Evolutionary conservation across 345 rosid genomes (phyloP).

Genomic region (Eucalyptus marginata): DNA sequence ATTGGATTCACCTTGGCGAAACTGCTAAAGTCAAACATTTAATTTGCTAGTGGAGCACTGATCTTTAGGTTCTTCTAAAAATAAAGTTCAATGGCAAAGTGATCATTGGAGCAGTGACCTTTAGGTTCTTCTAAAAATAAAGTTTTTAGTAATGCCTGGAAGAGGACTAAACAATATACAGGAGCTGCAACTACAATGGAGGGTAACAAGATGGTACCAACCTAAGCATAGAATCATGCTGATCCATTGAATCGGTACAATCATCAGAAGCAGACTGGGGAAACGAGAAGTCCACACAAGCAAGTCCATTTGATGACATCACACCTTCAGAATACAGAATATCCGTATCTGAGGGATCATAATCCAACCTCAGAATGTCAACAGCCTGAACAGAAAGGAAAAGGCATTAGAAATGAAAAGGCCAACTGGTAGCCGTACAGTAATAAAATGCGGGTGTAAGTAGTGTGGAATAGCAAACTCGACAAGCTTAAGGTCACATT

Average conservation of each 20-base stretch:
- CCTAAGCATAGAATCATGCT: slow-evolving; percentile 66
- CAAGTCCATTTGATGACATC: slow-evolving; percentile 91
- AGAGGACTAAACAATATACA: neutral
- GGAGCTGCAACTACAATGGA: neutral
- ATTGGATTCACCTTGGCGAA: neutral
- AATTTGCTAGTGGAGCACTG: neutral
- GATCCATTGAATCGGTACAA: slow-evolving; percentile 31
- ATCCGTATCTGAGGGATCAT: slow-evolving; percentile 92
- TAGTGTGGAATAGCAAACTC: neutral
- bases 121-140: neutral
- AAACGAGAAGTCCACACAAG: slow-evolving; percentile 79
- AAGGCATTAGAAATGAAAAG: neutral
- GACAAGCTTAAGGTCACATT: neutral
- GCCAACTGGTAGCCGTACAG: neutral
- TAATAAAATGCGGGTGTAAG: neutral
- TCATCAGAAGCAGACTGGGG: slow-evolving; percentile 58
- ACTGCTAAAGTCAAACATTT: neutral
- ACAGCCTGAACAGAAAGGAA: slow-evolving; percentile 36
- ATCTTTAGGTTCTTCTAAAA: neutral
- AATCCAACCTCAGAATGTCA: slow-evolving; percentile 68
- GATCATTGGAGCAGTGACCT: neutral
- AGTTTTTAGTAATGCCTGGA: neutral
- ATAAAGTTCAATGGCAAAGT: neutral
- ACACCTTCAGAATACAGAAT: slow-evolving; percentile 93
- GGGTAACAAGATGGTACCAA: slow-evolving; percentile 1